Conservation (phyloP, 1,139 yeast species). For the Zhuliangozyma parablackwelliae region DNA sequence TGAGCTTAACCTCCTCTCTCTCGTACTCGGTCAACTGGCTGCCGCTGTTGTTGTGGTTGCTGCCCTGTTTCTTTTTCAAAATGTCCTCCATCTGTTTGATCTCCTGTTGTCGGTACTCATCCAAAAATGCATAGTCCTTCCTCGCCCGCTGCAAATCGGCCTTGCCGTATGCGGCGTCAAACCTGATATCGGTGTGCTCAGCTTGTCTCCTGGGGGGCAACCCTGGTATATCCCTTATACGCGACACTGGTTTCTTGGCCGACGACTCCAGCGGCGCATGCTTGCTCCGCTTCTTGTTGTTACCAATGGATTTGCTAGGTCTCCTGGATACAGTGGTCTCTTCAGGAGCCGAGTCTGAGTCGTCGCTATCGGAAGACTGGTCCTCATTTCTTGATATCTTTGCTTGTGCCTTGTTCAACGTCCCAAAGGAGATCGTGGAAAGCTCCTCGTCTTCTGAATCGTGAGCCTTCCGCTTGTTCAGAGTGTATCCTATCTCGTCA, state of each 20-base stretch:
- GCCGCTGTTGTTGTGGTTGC: no score
- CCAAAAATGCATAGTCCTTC: slow-evolving; percentile 76
- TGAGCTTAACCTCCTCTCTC: slow-evolving; percentile 47
- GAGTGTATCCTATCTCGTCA: slow-evolving; percentile 12
- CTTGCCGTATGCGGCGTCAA: slow-evolving; percentile 84
- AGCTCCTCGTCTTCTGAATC: slow-evolving; percentile 19
- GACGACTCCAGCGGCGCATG: slow-evolving; percentile 82
- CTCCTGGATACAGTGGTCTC: slow-evolving; percentile 11
- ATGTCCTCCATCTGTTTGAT: slow-evolving; percentile 54
- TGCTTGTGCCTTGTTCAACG: slow-evolving; percentile 54
- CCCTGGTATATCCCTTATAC: slow-evolving; percentile 73
- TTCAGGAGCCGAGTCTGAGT: slow-evolving; percentile 15
- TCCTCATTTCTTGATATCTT: slow-evolving; percentile 1
- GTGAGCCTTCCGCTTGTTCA: slow-evolving; percentile 7
- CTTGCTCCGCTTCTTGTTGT: slow-evolving; percentile 42
- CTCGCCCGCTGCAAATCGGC: slow-evolving; percentile 66
- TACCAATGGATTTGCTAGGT: slow-evolving; percentile 1
- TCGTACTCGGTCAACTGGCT: slow-evolving; percentile 43
- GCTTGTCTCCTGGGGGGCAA: slow-evolving; percentile 42
- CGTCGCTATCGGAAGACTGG: slow-evolving; percentile 13
- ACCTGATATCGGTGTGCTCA: slow-evolving; percentile 74
- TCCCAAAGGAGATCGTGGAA: slow-evolving; percentile 49
- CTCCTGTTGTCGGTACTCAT: slow-evolving; percentile 77
- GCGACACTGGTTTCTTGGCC: slow-evolving; percentile 66
- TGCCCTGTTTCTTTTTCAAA: slow-evolving; percentile 52